Base-by-base conservation (phyloP, 768 basidiomycete species). In the Amanita rubescens region DNA sequence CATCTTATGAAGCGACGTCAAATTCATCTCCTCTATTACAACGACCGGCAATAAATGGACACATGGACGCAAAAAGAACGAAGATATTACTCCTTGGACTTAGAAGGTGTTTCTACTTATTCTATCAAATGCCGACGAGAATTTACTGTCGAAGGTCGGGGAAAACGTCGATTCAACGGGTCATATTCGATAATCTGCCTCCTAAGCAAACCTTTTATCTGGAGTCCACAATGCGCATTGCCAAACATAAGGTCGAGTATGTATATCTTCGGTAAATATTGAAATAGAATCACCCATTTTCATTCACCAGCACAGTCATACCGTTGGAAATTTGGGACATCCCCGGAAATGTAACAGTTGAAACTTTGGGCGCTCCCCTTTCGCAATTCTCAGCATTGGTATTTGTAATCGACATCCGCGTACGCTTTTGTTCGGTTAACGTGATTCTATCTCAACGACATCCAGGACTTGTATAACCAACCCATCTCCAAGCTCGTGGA, bases 291-390 rank as follows among this genome's bases (percentile, higher is more conserved):
- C 19, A 33, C 35, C 14, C 15, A 14, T 27, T 35, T 39, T 53
- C 39, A 35, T 47, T 43, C 47, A 42, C 53, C 67, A 96, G 94
- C 69, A 87, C 93, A 38, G 83, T 95, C 58, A 84, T 96, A 57
- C 91, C 93, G 1, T 79, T 97, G 34, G 90, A 96, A 65, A 82
- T 97, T 64, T 96, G 92, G 92, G 94, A 96, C 63, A 91, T 92
- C 60, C 95, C 94, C 0, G 90, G 89, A 22, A 91, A 86, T 55
- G 80, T 84, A 52, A 84, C 90, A 3, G 79, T 87, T 11, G 87
- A 92, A 20, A 79, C 83, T n/a, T 76, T 95, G 10, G 84, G 81
- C 19, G 76, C 80, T 7, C 80, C 87, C 7, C 76, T 96, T 34
- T 80, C 84, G 41, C 79, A 88, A 27, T 92, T 96, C 61, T 78